Conservation (phyloP, 768 basidiomycete genomes). For the Fistulinella prunicolor region DNA sequence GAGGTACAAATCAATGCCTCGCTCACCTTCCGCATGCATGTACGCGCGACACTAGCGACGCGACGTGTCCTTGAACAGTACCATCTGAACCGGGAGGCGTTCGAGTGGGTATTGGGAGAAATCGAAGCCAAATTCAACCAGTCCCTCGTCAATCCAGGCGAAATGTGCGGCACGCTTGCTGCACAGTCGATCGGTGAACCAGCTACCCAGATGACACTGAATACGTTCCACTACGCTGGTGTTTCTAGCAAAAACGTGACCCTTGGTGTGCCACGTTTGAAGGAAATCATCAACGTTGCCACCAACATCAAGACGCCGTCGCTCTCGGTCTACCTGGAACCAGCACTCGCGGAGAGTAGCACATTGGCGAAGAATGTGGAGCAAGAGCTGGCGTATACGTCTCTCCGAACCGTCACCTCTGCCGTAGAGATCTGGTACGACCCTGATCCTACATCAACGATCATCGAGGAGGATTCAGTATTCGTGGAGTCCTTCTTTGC, state of each 20-base stretch:
- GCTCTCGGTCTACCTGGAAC: slow-evolving; percentile 84
- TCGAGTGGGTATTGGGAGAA: slow-evolving; percentile 96
- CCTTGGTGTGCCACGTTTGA: slow-evolving; percentile 96
- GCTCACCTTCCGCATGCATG: slow-evolving; percentile 88
- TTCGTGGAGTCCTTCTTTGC: slow-evolving; percentile 99
- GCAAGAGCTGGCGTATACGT: slow-evolving; percentile 92
- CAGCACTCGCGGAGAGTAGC: slow-evolving; percentile 60
- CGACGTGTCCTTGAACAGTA: slow-evolving; percentile 85
- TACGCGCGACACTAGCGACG: slow-evolving; percentile 84
- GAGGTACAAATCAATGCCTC: slow-evolving; percentile 89
- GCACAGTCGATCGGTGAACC: slow-evolving; percentile 99
- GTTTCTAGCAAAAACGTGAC: slow-evolving; percentile 99
- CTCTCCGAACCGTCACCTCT: slow-evolving; percentile 88
- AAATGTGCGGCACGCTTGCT: slow-evolving; percentile 98
- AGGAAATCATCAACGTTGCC: slow-evolving; percentile 99
- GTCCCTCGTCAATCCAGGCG: slow-evolving; percentile 88
- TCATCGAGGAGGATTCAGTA: slow-evolving; percentile 93
- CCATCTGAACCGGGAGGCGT: slow-evolving; percentile 89
- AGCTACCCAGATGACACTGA: slow-evolving; percentile 98
- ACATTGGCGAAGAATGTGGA: slow-evolving; percentile 82
- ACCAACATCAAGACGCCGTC: slow-evolving; percentile 98
- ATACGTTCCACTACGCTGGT: slow-evolving; percentile 99
- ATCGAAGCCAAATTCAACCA: slow-evolving; percentile 95
- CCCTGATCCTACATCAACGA: slow-evolving; percentile 85
- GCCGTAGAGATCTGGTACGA: slow-evolving; percentile 99